Conservation (phyloP, 495 filamentous ascomycete species). For the Lophium mytilinum region DNA sequence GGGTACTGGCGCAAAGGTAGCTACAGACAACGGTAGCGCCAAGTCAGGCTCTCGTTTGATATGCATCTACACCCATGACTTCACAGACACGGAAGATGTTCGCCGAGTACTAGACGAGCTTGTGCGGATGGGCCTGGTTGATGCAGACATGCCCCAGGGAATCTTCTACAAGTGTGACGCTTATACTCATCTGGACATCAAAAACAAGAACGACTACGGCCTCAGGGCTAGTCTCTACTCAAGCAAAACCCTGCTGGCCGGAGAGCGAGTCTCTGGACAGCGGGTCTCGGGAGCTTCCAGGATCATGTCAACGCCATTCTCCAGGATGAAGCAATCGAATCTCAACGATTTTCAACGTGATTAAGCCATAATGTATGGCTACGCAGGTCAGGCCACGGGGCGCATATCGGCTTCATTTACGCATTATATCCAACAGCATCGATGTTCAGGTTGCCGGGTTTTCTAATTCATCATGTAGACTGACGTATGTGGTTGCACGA, state of each 20-base stretch:
- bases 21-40: conserved; percentile 41
- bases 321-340: conserved; percentile 14
- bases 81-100: conserved; percentile 58
- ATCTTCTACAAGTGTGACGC: conserved; percentile 82
- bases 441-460: too few relatives aligned
- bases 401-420: background rate
- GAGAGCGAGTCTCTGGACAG: too few relatives aligned
- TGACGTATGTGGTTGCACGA: too few relatives aligned
- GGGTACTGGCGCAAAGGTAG: conserved; percentile 63
- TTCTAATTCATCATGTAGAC: too few relatives aligned
- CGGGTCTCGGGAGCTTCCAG: background rate
- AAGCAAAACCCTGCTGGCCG: conserved; percentile 34
- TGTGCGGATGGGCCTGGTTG: conserved; percentile 51
- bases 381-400: too few relatives aligned
- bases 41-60: conserved; percentile 43
- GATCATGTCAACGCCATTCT: background rate
- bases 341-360: background rate
- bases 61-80: conserved; percentile 71
- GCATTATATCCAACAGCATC: background rate
- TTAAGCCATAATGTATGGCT: background rate
- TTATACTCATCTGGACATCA: conserved; percentile 63
- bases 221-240: conserved; percentile 54
- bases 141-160: conserved; percentile 28
- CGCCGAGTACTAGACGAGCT: conserved; percentile 54
- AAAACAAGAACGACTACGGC: conserved; percentile 56